phyloP scores from a whole-genome alignment of 2,329 filamentous ascomycete genomes.

The Falciphora oryzae region DNA sequence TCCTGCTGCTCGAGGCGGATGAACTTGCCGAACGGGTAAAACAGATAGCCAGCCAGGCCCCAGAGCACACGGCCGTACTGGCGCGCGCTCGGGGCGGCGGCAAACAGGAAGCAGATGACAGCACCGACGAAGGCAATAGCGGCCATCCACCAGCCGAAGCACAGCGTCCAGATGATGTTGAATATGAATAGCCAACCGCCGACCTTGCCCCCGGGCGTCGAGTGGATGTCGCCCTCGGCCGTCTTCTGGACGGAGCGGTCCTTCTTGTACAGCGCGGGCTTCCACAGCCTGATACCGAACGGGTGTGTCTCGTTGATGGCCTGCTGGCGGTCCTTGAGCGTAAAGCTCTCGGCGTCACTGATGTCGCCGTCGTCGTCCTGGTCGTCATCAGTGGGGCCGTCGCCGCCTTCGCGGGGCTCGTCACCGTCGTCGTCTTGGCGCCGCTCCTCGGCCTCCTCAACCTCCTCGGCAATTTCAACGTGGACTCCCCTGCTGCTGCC shows the following conservation, averaged over 20 bases:
- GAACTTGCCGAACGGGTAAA: slow-evolving; percentile 97
- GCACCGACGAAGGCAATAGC: slow-evolving; percentile 69
- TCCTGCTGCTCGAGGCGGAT: slow-evolving; percentile 92
- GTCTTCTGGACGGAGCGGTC: slow-evolving; percentile 92
- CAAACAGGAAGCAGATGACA: slow-evolving; percentile 71
- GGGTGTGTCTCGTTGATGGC: slow-evolving; percentile 99
- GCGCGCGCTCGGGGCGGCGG: slow-evolving; percentile 70
- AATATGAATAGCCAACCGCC: slow-evolving; percentile 79
- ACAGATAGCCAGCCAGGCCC: slow-evolving; percentile 77
- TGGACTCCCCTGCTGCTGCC: slow-evolving; percentile 16
- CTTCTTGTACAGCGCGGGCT: slow-evolving; percentile 97
- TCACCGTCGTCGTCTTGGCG: slow-evolving; percentile 34
- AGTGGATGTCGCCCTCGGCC: slow-evolving; percentile 95
- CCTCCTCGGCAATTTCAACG: slow-evolving; percentile 28
- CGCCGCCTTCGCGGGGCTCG: slow-evolving; percentile 32
- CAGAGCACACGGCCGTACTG: slow-evolving; percentile 83
- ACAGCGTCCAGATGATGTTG: slow-evolving; percentile 83
- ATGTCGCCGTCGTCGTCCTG: slow-evolving; percentile 65
- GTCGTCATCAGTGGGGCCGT: slow-evolving; percentile 36
- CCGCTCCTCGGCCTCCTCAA: slow-evolving; percentile 27
- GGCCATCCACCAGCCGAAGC: slow-evolving; percentile 96
- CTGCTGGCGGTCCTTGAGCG: slow-evolving; percentile 90
- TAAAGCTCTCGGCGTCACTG: slow-evolving; percentile 96
- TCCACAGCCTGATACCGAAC: slow-evolving; percentile 98
- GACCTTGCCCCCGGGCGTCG: slow-evolving; percentile 80